Base-by-base conservation (phyloP, 805 yeast genomes). In the Wickerhamiella domercqiae region DNA sequence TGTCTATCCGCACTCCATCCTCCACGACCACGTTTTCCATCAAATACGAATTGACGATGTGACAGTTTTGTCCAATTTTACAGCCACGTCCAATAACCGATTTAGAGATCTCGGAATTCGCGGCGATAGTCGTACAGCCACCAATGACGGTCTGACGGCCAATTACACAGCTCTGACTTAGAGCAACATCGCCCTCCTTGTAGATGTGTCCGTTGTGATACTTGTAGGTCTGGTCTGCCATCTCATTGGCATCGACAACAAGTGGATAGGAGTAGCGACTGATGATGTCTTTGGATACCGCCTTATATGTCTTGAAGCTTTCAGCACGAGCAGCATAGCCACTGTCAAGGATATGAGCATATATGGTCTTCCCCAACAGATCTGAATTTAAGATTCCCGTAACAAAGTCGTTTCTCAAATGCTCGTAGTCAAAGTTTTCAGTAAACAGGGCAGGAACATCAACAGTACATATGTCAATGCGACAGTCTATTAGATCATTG, bases 291-390 rank as follows among this genome's bases (percentile, higher is more conserved):
- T 81, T 90, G 13, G 93, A 72, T 13, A 90, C 74, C 7, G 94
- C 86, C 54, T 79, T 87, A 57, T 86, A 90, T 0, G 97, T 83
- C 53, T 81, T 81, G 77, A 90, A 78, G 54, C 87, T 78, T 53
- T 86, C 93, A n/a, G 83, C 97, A 53, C 98, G 71, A 1, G 94
- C 90, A 21, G 94, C 94, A 52, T 84, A 86, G 41, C 78, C 76
- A 38, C 73, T 76, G 36, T 71, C 73, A 15, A 90, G 70, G 32
- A 86, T 72, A 52, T 82, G 84, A 0, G 94, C 83, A 57, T 87
- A 87, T 21, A 90, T 80, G 39, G 86, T 79, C 55, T 90, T 87
- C 46, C 84, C 86, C 48, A 90, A 64, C 48, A 90, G 68, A 58
- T 90, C 98, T 36, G 93, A 78, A 13, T 90, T 77, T 42, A 90